Percentiles rank a stretch among this genome's conserved stretches.
phyloP scores from a whole-genome alignment of 2,329 filamentous ascomycete species.

The Penicillium sp. region DNA sequence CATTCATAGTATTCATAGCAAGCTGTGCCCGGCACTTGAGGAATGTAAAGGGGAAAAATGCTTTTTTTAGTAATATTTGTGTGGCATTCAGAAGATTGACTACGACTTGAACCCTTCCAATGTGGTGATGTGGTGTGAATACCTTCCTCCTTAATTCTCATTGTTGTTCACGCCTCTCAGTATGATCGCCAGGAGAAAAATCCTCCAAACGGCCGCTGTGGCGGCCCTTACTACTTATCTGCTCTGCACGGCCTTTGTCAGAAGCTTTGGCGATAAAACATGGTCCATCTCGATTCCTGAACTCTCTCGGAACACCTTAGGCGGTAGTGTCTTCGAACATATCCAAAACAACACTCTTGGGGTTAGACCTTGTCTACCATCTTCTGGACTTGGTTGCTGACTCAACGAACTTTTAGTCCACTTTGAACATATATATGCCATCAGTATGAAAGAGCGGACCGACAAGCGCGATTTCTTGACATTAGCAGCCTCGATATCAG shows the following conservation, averaged over 20 bases:
- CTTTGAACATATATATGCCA: constrained; percentile 45
- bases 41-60: background rate
- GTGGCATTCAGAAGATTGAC: background rate
- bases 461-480: constrained; percentile 51
- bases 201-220: background rate
- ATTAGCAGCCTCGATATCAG: constrained; percentile 42
- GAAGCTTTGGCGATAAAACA: background rate
- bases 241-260: background rate
- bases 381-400: background rate
- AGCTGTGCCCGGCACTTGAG: background rate
- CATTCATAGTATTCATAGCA: background rate
- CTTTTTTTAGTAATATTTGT: background rate
- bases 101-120: background rate
- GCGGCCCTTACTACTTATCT: background rate
- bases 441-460: constrained; percentile 47
- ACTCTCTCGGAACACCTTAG: background rate
- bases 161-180: background rate
- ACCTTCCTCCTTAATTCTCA: background rate
- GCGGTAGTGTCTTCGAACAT: constrained; percentile 9
- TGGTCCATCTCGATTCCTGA: background rate
- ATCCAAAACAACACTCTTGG: constrained; percentile 29
- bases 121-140: background rate
- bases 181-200: background rate
- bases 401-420: constrained; percentile 19
- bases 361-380: constrained; percentile 9